phyloP scores from a whole-genome alignment of 2,329 filamentous ascomycete genomes.

The Aureobasidium lini region DNA sequence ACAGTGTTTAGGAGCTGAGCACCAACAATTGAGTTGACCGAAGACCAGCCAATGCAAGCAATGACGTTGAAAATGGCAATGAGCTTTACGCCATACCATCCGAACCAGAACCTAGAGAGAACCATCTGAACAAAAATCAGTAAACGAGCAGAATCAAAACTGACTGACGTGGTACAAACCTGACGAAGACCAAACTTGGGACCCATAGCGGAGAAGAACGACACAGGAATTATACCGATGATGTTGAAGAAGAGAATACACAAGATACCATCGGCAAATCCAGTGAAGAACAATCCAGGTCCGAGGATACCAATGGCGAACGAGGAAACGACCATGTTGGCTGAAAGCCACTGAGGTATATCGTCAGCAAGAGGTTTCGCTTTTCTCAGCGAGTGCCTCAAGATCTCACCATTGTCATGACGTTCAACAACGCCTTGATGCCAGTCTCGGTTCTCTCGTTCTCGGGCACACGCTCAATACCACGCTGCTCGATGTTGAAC shows the following conservation, averaged over 20 bases:
- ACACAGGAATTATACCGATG: slow-evolving; percentile 63
- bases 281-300: slow-evolving; percentile 60
- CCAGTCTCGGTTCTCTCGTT: slow-evolving; percentile 60
- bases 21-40: slow-evolving; percentile 72
- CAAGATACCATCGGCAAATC: slow-evolving; percentile 65
- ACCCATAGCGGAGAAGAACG: slow-evolving; percentile 71
- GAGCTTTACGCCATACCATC: slow-evolving; percentile 61
- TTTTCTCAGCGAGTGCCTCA: background rate
- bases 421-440: slow-evolving; percentile 47
- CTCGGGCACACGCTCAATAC: slow-evolving; percentile 66
- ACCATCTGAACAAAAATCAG: slow-evolving; percentile 17
- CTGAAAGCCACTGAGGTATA: slow-evolving; percentile 58
- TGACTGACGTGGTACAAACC: slow-evolving; percentile 16
- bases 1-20: slow-evolving; percentile 70
- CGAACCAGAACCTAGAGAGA: slow-evolving; percentile 53
- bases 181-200: slow-evolving; percentile 67
- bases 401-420: slow-evolving; percentile 59
- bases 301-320: slow-evolving; percentile 70
- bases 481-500: slow-evolving; percentile 63
- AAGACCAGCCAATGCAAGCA: slow-evolving; percentile 66
- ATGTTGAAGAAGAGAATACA: slow-evolving; percentile 69
- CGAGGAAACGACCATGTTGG: slow-evolving; percentile 69
- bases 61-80: slow-evolving; percentile 62
- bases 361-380: slow-evolving; percentile 15
- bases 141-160: background rate